Conservation (phyloP, 2,329 filamentous ascomycete genomes). For the Pezicula carpinea region DNA sequence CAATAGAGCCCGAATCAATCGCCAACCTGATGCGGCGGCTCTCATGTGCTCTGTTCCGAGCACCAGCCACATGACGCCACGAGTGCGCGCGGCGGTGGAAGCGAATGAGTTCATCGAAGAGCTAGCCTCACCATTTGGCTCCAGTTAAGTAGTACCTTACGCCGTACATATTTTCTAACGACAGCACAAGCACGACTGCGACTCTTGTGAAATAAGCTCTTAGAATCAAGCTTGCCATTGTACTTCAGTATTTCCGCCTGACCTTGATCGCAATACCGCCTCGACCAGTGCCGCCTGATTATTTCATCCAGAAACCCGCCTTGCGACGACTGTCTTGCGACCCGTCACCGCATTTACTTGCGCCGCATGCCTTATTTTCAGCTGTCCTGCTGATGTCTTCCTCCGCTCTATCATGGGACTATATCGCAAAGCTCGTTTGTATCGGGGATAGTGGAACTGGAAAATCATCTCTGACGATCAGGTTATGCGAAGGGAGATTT, state of each 20-base stretch:
- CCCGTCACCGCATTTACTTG: background rate
- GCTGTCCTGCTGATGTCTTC: constrained; percentile 41
- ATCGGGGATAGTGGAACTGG: constrained; percentile 95
- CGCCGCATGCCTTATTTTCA: background rate
- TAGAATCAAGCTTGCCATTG: no score
- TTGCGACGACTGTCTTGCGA: background rate
- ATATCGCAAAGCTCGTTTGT: constrained; percentile 97
- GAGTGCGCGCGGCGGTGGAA: background rate
- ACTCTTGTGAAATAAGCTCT: background rate
- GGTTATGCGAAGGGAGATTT: constrained; percentile 95
- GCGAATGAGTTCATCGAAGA: background rate
- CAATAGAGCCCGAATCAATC: no score
- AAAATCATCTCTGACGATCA: constrained; percentile 90
- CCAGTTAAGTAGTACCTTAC: background rate
- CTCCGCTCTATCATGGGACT: constrained; percentile 74
- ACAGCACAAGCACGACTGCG: background rate
- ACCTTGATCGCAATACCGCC: background rate
- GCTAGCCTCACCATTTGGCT: background rate
- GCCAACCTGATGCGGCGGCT: background rate
- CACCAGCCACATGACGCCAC: background rate
- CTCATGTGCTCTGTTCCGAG: background rate
- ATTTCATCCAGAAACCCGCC: background rate
- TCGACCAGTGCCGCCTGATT: background rate
- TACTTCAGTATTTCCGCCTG: background rate
- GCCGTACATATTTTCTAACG: background rate